Conservation (phyloP, 2,329 filamentous ascomycete genomes). For the Phyllosticta citrichinensis region DNA sequence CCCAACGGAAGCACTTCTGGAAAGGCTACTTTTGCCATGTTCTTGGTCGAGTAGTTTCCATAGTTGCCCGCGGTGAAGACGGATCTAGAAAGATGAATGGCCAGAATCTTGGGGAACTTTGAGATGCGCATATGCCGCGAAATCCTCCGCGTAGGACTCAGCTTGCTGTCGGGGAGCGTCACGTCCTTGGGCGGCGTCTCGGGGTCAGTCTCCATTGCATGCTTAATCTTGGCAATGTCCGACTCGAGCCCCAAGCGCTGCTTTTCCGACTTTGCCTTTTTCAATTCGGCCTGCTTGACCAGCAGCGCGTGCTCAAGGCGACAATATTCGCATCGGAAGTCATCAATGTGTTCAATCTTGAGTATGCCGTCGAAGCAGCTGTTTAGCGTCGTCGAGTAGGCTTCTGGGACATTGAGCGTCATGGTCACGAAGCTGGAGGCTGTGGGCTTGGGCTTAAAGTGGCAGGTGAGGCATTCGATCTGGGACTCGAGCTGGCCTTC, state of each 20-base stretch:
- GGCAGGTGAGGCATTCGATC: conserved; percentile 82
- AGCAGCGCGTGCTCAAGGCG: conserved; percentile 70
- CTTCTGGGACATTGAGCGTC: conserved; percentile 82
- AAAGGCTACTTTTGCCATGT: conserved; percentile 87
- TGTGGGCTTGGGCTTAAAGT: conserved; percentile 77
- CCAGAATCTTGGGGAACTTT: conserved; percentile 77
- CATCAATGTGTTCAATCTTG: conserved; percentile 91
- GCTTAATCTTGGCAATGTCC: conserved; percentile 55
- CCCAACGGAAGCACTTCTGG: conserved; percentile 79
- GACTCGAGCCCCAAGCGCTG: conserved; percentile 42
- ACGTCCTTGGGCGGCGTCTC: conserved; percentile 66
- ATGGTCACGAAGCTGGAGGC: conserved; percentile 83
- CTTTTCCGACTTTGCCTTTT: conserved; percentile 24
- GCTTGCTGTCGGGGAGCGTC: conserved; percentile 60
- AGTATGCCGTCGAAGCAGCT: conserved; percentile 89
- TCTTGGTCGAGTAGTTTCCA: conserved; percentile 72
- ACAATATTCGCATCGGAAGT: conserved; percentile 92
- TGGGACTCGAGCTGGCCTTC: conserved; percentile 91
- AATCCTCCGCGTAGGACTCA: conserved; percentile 74
- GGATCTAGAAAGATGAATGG: conserved; percentile 84
- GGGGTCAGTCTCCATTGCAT: conserved; percentile 68
- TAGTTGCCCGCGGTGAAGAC: conserved; percentile 71
- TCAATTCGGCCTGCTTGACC: conserved; percentile 50
- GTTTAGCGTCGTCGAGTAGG: conserved; percentile 65
- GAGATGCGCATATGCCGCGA: conserved; percentile 81